phyloP scores from a whole-genome alignment of 345 rosid genomes.

The Eucalyptus microcorys region DNA sequence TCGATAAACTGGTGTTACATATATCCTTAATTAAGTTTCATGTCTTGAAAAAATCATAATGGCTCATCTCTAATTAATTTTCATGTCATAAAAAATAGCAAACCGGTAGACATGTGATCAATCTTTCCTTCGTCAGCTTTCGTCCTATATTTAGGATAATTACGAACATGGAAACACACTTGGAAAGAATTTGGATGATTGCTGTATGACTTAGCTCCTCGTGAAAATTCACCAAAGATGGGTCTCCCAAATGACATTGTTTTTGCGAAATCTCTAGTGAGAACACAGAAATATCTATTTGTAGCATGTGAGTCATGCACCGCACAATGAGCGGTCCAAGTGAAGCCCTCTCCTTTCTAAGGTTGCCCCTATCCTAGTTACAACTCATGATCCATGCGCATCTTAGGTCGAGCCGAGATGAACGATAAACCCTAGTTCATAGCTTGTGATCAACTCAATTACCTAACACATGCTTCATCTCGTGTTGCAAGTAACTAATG shows the following conservation, averaged over 20 bases:
- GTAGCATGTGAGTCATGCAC: background rate
- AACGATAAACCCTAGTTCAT: background rate
- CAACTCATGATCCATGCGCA: background rate
- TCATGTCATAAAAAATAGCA: too few relatives aligned
- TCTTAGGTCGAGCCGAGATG: background rate
- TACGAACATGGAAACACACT: background rate
- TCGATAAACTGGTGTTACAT: background rate
- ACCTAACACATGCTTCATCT: background rate
- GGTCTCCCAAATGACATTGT: background rate
- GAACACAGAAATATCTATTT: background rate
- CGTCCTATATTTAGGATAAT: background rate
- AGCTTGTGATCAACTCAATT: background rate
- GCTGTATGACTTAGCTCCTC: background rate
- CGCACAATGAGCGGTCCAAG: background rate
- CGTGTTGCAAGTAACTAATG: background rate
- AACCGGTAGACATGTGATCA: too few relatives aligned
- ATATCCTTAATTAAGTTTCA: accelerated
- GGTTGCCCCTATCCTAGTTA: background rate
- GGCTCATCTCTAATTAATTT: background rate
- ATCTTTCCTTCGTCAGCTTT: background rate
- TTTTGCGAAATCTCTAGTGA: background rate
- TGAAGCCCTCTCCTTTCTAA: background rate
- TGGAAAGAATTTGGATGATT: background rate
- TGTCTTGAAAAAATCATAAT: background rate
- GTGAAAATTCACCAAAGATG: background rate